Percentiles rank a stretch among this genome's conserved stretches.
Evolutionary conservation across 495 filamentous ascomycete species (phyloP).

Genomic region (Cudoniella acicularis): DNA sequence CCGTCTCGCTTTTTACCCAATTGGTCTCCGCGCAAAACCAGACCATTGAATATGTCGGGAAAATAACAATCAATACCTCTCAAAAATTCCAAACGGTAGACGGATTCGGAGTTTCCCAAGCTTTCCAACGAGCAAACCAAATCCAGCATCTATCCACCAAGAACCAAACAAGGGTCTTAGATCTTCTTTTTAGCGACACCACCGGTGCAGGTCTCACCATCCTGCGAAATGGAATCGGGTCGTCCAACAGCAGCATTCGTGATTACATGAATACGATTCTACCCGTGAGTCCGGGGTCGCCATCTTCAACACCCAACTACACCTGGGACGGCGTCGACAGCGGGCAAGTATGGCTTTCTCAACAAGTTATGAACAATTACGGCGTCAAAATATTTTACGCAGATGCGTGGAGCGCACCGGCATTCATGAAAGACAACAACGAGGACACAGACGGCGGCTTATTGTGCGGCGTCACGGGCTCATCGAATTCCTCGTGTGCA

Average conservation of each 20-base stretch:
- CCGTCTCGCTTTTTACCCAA: too few relatives aligned
- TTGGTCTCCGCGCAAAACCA: too few relatives aligned
- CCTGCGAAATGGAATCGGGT: conserved; percentile 48
- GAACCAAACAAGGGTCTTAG: conserved; percentile 34
- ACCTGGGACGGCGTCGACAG: conserved; percentile 44
- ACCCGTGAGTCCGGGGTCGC: conserved; percentile 35
- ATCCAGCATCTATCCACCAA: conserved; percentile 32
- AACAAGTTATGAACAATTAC: conserved; percentile 38
- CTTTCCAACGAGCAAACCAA: conserved; percentile 43
- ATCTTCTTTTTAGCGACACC: conserved; percentile 43
- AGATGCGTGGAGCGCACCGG: conserved; percentile 53
- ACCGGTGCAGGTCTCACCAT: conserved; percentile 50
- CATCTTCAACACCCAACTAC: conserved; percentile 34
- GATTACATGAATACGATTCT: conserved; percentile 35
- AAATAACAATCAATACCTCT: conserved; percentile 31
- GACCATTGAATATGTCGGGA: too few relatives aligned
- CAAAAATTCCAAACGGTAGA: conserved; percentile 38
- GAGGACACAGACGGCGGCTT: conserved; percentile 38
- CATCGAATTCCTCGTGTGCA: conserved; percentile 33
- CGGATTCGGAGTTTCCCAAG: conserved; percentile 47
- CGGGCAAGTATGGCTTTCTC: conserved; percentile 47
- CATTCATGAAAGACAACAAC: conserved; percentile 55
- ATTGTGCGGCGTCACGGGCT: conserved; percentile 42
- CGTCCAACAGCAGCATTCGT: conserved; percentile 20
- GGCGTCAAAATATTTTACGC: conserved; percentile 46